phyloP scores from a whole-genome alignment of 495 filamentous ascomycete species.

The Chaetomium tenue region DNA sequence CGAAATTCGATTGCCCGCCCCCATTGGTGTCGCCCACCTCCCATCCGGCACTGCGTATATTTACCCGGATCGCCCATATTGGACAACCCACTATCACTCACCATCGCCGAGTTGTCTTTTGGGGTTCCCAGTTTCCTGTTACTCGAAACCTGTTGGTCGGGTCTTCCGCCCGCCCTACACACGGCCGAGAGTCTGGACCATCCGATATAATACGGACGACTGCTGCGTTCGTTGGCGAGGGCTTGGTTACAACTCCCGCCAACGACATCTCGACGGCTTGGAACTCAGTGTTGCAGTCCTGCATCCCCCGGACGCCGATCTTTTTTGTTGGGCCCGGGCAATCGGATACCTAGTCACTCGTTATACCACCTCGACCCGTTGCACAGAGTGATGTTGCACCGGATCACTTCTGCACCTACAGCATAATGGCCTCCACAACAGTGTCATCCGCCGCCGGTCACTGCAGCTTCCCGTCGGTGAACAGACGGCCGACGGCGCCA shows the following conservation, averaged over 20 bases:
- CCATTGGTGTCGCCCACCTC: constrained; percentile 34
- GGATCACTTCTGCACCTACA: constrained; percentile 24
- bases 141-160: neutral
- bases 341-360: constrained; percentile 32
- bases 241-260: constrained; percentile 2
- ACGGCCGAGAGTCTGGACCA: neutral
- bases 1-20: constrained; percentile 30
- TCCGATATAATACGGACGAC: constrained; percentile 13
- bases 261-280: constrained; percentile 6
- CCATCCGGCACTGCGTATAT: constrained; percentile 32
- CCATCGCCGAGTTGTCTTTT: neutral
- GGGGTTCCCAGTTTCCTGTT: neutral
- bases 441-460: constrained; percentile 3
- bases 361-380: constrained; percentile 23
- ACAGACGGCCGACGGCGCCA: constrained; percentile 30
- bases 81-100: constrained; percentile 17
- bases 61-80: constrained; percentile 42
- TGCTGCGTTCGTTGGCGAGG: neutral
- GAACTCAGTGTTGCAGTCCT: neutral
- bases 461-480: constrained; percentile 21
- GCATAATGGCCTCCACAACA: constrained; percentile 29
- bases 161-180: constrained; percentile 7
- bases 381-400: constrained; percentile 35
- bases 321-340: constrained; percentile 31
- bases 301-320: constrained; percentile 24